Conservation (phyloP, 352 stramenopile genomes). For the Pythium rishiriense region DNA sequence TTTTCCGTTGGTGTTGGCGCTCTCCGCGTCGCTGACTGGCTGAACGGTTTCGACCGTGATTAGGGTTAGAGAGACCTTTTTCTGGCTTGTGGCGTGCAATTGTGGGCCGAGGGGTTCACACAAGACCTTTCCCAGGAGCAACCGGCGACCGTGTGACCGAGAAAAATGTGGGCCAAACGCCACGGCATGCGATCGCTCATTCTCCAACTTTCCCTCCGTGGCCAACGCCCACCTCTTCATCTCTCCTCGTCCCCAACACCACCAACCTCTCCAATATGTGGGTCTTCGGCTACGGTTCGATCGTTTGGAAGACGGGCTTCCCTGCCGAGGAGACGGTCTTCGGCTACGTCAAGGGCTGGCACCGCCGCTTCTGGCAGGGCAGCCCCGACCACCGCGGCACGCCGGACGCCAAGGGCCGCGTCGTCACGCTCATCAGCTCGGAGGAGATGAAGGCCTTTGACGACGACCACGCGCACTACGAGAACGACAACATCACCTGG, state of each 20-base stretch:
- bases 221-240: background rate
- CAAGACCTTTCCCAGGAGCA: background rate
- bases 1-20: constrained; percentile 24
- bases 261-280: constrained; percentile 45
- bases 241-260: background rate
- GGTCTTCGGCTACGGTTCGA: constrained; percentile 86
- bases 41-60: constrained; percentile 9
- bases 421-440: constrained; percentile 85
- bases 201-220: constrained; percentile 10
- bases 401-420: constrained; percentile 68
- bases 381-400: constrained; percentile 86
- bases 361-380: constrained; percentile 89
- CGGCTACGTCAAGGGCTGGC: constrained; percentile 81
- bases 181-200: constrained; percentile 4
- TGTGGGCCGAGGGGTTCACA: background rate
- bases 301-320: constrained; percentile 80
- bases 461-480: constrained; percentile 68
- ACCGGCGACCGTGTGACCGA: background rate
- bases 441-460: constrained; percentile 75
- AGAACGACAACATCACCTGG: constrained; percentile 73
- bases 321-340: constrained; percentile 64
- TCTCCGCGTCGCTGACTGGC: constrained; percentile 14
- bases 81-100: constrained; percentile 5
- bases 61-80: constrained; percentile 6
- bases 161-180: background rate